Conservation (phyloP, 225 moss, liverwort and hornwort species). For the Straminergon stramineum region DNA sequence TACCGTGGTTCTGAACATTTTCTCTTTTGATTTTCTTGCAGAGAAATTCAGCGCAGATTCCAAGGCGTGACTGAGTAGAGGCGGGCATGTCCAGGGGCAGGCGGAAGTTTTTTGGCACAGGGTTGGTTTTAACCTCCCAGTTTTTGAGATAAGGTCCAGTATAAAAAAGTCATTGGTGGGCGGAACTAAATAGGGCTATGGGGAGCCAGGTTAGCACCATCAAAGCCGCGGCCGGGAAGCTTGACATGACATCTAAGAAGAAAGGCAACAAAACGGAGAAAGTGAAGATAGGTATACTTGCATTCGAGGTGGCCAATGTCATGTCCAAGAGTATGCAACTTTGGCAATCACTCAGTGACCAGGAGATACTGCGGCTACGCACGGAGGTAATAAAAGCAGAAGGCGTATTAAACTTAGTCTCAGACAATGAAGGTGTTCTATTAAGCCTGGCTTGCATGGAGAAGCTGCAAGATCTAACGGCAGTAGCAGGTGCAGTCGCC, state of each 20-base stretch:
- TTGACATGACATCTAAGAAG: constrained; percentile 38
- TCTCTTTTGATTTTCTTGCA: background rate
- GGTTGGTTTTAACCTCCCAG: constrained; percentile 30
- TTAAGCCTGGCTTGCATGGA: constrained; percentile 96
- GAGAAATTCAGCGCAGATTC: background rate
- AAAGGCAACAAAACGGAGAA: constrained; percentile 62
- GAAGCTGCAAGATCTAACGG: constrained; percentile 96
- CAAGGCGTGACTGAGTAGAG: constrained; percentile 5
- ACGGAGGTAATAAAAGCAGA: constrained; percentile 97
- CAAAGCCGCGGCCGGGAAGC: constrained; percentile 71
- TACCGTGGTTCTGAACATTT: background rate
- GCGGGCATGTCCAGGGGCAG: constrained; percentile 40
- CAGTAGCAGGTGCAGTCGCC: constrained; percentile 84
- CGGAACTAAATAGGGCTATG: constrained; percentile 31
- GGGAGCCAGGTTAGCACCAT: constrained; percentile 96
- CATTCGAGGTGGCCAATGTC: constrained; percentile 95
- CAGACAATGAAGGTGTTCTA: constrained; percentile 86
- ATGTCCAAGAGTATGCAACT: constrained; percentile 97
- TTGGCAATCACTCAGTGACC: constrained; percentile 95
- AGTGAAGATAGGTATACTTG: constrained; percentile 80
- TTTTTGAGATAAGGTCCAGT: constrained; percentile 3
- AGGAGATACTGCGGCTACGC: constrained; percentile 84
- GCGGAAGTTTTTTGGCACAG: constrained; percentile 17
- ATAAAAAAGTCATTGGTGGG: background rate
- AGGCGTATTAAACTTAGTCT: constrained; percentile 86